phyloP scores from a whole-genome alignment of 352 stramenopile genomes.

The Pythium vanterpoolii region DNA sequence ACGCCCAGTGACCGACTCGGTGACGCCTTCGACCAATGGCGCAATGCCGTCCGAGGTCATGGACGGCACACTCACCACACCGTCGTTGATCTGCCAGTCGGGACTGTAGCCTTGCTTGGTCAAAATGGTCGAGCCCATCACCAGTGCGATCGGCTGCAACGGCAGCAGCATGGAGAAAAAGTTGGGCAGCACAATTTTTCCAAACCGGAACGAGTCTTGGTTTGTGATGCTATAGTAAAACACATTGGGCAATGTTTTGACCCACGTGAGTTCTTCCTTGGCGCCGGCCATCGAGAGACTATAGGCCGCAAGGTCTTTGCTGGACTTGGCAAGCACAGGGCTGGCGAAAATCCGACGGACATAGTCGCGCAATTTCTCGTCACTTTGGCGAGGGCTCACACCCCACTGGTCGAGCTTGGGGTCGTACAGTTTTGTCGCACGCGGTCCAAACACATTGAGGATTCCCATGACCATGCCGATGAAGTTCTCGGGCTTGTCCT shows the following conservation, averaged over 20 bases:
- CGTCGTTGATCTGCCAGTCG: slow-evolving; percentile 32
- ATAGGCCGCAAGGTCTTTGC: slow-evolving; percentile 28
- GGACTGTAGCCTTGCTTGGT: slow-evolving; percentile 19
- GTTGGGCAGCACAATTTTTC: slow-evolving; percentile 19
- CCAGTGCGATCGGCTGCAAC: slow-evolving; percentile 19
- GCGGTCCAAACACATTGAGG: slow-evolving; percentile 16
- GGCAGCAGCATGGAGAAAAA: slow-evolving; percentile 22
- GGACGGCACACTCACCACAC: slow-evolving; percentile 26
- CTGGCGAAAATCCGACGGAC: slow-evolving; percentile 26
- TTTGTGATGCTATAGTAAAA: slow-evolving; percentile 38
- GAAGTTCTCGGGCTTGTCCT: slow-evolving; percentile 20
- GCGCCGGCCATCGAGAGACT: slow-evolving; percentile 27
- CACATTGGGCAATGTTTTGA: slow-evolving; percentile 28
- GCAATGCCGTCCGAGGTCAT: slow-evolving; percentile 22
- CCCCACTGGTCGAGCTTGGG: slow-evolving; percentile 36
- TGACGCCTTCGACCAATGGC: slow-evolving; percentile 17
- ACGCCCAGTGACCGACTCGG: slow-evolving; percentile 20
- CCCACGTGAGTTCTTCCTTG: slow-evolving; percentile 30
- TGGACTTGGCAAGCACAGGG: slow-evolving; percentile 11
- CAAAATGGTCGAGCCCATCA: slow-evolving; percentile 23
- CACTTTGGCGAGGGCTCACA: slow-evolving; percentile 2
- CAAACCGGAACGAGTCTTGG: slow-evolving; percentile 26
- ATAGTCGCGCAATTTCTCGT: slow-evolving; percentile 27
- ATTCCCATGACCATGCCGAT: slow-evolving; percentile 7
- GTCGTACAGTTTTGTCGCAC: slow-evolving; percentile 19